Evolutionary conservation across 2,329 filamentous ascomycete genomes (phyloP).

Genomic region (Daldinia sp.): DNA sequence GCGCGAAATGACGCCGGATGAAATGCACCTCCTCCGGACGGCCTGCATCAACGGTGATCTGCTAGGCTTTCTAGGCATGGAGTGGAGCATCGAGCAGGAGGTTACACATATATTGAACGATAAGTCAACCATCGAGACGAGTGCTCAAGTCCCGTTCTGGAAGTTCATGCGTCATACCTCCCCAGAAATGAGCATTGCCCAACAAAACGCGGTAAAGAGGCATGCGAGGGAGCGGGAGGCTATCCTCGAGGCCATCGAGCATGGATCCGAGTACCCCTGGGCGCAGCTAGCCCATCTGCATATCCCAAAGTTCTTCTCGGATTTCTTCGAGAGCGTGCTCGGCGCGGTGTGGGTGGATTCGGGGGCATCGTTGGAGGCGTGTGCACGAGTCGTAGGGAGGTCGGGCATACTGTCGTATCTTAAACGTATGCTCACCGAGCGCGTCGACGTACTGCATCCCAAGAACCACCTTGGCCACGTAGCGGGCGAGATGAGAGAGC

Average conservation of each 20-base stretch:
- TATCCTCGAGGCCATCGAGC: conserved; percentile 60
- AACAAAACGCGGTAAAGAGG: conserved; percentile 54
- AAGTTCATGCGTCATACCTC: conserved; percentile 72
- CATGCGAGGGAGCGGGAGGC: conserved; percentile 58
- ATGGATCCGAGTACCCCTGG: conserved; percentile 76
- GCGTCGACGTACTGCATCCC: conserved; percentile 67
- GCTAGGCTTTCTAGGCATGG: conserved; percentile 78
- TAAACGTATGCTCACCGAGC: conserved; percentile 64
- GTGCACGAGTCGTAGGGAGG: conserved; percentile 65
- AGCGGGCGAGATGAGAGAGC: conserved; percentile 54
- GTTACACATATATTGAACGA: conserved; percentile 39
- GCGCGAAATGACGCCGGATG: conserved; percentile 55
- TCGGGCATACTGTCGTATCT: conserved; percentile 73
- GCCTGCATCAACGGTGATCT: conserved; percentile 83
- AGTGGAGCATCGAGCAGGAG: conserved; percentile 53
- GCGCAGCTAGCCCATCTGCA: conserved; percentile 69
- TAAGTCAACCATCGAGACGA: conserved; percentile 40
- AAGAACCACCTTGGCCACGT: conserved; percentile 74
- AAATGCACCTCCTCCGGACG: conserved; percentile 81
- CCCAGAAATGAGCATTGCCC: conserved; percentile 55
- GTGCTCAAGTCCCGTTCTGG: conserved; percentile 64
- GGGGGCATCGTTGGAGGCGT: conserved; percentile 64
- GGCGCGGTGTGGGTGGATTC: conserved; percentile 87
- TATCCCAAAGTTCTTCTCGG: conserved; percentile 81
- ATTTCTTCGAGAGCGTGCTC: conserved; percentile 81